A percentile compares a stretch with the other conserved stretches of the same genome.
Evolutionary conservation across 2,329 filamentous ascomycete species (phyloP).

Genomic region (Fusarium pseudoanthophilum): DNA sequence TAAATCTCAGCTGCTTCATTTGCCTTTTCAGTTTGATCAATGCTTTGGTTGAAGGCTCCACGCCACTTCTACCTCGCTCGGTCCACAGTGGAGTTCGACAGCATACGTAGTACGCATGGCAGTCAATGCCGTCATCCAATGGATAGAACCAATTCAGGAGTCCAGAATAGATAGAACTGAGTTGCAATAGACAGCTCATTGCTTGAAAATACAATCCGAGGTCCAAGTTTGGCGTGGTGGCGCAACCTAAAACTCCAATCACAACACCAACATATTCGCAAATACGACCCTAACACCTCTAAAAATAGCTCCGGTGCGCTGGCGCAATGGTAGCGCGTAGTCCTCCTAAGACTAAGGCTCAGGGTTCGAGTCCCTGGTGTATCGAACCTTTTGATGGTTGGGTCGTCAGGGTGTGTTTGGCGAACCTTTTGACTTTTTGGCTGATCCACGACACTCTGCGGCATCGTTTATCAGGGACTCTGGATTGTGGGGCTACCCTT

Average conservation of each 20-base stretch:
- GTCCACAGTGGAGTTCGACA: not conserved
- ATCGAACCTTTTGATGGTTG: slow-evolving; percentile 29
- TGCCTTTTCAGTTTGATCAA: not conserved
- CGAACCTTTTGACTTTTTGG: not conserved
- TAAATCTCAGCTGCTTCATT: not conserved
- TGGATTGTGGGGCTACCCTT: not conserved
- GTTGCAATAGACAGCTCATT: fast-evolving
- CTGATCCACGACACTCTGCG: not conserved
- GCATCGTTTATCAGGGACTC: not conserved
- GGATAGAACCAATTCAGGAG: no score
- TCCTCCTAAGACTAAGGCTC: slow-evolving; percentile 55
- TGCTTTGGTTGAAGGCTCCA: no score
- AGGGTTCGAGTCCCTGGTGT: slow-evolving; percentile 55
- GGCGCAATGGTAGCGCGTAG: slow-evolving; percentile 54
- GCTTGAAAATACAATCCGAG: fast-evolving
- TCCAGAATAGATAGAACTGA: fast-evolving
- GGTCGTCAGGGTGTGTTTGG: not conserved
- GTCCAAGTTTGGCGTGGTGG: not conserved
- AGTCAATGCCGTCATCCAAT: no score
- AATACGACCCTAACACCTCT: not conserved
- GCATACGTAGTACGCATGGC: not conserved
- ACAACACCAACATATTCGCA: not conserved
- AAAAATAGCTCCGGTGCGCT: slow-evolving; percentile 43
- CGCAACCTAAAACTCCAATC: not conserved
- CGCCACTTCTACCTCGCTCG: not conserved